These are phyloP conservation scores for Sorghum bicolor DNA, from an alignment of 176 grass and related monocot genomes.

Conservation along the genomic window DNA sequence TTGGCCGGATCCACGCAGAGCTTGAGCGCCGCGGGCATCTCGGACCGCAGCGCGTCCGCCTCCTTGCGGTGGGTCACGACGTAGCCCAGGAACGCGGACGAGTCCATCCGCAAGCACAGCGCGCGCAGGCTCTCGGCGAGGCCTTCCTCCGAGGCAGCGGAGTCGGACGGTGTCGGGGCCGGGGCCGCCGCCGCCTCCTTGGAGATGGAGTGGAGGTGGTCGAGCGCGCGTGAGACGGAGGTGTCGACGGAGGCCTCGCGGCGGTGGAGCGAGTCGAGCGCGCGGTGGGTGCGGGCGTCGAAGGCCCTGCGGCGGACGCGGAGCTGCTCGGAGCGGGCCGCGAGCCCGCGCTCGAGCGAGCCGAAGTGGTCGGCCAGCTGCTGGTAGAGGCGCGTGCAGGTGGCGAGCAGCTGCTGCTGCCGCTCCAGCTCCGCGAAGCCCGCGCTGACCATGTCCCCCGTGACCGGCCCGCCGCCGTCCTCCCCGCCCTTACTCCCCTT, in stretches of 20 bases:
- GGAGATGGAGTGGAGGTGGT: constrained; percentile 39
- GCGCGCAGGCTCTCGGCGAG: constrained; percentile 47
- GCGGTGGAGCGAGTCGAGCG: constrained; percentile 46
- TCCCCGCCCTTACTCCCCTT: not conserved
- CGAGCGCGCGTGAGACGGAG: constrained; percentile 53
- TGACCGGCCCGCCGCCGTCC: not conserved
- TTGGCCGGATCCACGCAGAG: constrained; percentile 76
- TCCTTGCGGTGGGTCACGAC: constrained; percentile 72
- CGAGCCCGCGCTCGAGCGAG: constrained; percentile 62
- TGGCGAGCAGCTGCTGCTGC: constrained; percentile 82
- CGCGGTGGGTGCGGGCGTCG: constrained; percentile 45
- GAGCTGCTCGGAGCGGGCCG: constrained; percentile 55
- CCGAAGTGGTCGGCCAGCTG: constrained; percentile 86
- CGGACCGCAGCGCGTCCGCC: constrained; percentile 60
- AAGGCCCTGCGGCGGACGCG: constrained; percentile 48
- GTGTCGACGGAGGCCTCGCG: constrained; percentile 58
- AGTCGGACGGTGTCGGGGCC: no score
- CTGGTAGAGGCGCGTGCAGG: constrained; percentile 82
- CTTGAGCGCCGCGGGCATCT: constrained; percentile 56
- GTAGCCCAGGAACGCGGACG: constrained; percentile 49
- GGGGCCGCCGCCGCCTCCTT: no score
- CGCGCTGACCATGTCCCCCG: constrained; percentile 42
- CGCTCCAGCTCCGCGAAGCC: constrained; percentile 86
- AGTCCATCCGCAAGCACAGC: constrained; percentile 70
- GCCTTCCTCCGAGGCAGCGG: not conserved